Conservation (phyloP, 495 filamentous ascomycete species). For the Penicillium bovifimosum region DNA sequence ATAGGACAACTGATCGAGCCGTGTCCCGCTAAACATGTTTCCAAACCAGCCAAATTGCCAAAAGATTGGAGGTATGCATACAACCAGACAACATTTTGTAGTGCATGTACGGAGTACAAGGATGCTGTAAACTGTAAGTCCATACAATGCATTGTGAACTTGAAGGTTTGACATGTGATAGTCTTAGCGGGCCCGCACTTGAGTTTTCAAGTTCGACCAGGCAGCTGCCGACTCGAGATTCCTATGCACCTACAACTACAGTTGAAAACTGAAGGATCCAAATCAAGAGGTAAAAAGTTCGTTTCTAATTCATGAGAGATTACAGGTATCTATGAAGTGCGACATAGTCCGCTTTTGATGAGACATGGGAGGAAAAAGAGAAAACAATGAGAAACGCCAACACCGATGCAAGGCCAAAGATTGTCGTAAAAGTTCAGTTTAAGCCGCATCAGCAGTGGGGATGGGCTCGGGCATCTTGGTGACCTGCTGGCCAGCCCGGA, state of each 20-base stretch:
- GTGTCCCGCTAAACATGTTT: no score
- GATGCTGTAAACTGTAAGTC: no score
- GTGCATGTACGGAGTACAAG: no score
- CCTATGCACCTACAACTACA: neutral
- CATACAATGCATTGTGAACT: neutral
- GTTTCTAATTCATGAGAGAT: conserved; percentile 30
- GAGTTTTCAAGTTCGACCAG: neutral
- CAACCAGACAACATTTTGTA: no score
- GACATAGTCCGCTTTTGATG: conserved; percentile 22
- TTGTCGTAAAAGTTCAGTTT: conserved; percentile 8
- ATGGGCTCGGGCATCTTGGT: conserved; percentile 65
- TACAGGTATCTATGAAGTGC: conserved; percentile 16
- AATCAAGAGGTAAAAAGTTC: conserved; percentile 4
- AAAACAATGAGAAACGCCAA: conserved; percentile 22
- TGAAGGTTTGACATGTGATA: conserved; percentile 5
- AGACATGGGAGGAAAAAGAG: conserved; percentile 9
- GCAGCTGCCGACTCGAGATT: neutral
- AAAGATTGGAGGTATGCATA: no score
- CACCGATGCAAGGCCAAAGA: conserved; percentile 24
- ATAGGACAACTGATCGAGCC: no score
- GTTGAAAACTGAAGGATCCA: neutral
- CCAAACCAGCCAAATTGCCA: no score
- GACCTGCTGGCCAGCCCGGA: conserved; percentile 84
- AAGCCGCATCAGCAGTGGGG: conserved; percentile 45
- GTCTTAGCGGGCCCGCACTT: neutral